Conservation (phyloP, 805 yeast species). For the Kluyveromyces lactis region DNA sequence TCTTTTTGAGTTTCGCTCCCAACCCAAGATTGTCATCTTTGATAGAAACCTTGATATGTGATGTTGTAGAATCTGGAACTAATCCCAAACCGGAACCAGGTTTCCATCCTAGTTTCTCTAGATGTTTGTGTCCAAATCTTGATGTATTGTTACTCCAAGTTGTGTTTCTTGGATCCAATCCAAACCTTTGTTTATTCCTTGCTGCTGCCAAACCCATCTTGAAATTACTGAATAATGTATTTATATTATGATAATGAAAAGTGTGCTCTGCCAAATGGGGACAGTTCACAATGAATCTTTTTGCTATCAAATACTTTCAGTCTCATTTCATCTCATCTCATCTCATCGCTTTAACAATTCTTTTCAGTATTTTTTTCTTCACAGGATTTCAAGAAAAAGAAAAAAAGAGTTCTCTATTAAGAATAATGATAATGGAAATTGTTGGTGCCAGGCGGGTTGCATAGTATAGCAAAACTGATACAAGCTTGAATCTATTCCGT, state of each 20-base stretch:
- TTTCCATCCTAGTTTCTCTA: slow-evolving; percentile 80
- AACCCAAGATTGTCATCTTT: slow-evolving; percentile 81
- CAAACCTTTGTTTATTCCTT: slow-evolving; percentile 74
- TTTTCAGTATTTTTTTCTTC: slow-evolving; percentile 1
- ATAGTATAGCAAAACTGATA: too few relatives aligned
- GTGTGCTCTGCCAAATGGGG: too few relatives aligned
- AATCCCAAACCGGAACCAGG: slow-evolving; percentile 87
- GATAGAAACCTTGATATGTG: slow-evolving; percentile 74
- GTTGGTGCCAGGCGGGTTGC: too few relatives aligned
- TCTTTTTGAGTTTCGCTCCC: slow-evolving; percentile 70
- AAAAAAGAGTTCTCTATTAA: too few relatives aligned
- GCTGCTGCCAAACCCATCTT: slow-evolving; percentile 77
- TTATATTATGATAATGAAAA: too few relatives aligned
- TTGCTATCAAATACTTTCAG: too few relatives aligned
- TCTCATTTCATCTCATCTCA: slow-evolving; percentile 10
- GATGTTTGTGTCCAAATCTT: slow-evolving; percentile 81
- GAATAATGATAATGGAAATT: too few relatives aligned
- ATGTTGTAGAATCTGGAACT: slow-evolving; percentile 54
- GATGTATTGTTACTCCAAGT: slow-evolving; percentile 83
- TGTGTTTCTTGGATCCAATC: slow-evolving; percentile 89
- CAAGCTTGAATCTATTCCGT: too few relatives aligned
- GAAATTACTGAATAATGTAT: too few relatives aligned
- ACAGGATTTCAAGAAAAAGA: slow-evolving; percentile 2
- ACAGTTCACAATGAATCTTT: too few relatives aligned
- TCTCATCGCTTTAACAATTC: slow-evolving; percentile 10